Percentiles rank a stretch among this genome's conserved stretches.
Evolutionary conservation across 2,329 filamentous ascomycete species (phyloP).

Genomic region (Claviceps paspali): DNA sequence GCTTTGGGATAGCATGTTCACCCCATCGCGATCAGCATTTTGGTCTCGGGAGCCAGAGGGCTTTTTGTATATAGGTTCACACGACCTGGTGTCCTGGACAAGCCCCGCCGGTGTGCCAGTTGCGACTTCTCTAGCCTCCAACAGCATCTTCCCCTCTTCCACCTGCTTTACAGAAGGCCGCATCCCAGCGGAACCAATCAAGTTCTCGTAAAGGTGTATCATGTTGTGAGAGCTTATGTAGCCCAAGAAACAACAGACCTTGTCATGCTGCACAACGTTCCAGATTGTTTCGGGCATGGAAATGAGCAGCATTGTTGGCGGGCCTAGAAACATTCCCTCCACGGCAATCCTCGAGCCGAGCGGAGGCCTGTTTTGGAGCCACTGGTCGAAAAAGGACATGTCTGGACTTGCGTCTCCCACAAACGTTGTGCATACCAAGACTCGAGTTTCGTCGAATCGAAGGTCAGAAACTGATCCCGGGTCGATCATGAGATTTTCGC

Average conservation of each 20-base stretch:
- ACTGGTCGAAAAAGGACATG: slow-evolving; percentile 51
- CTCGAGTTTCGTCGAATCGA: slow-evolving; percentile 45
- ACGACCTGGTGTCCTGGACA: slow-evolving; percentile 14
- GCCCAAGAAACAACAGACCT: slow-evolving; percentile 50
- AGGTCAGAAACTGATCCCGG: slow-evolving; percentile 36
- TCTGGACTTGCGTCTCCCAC: slow-evolving; percentile 50
- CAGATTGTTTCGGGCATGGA: slow-evolving; percentile 50
- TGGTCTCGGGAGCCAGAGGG: slow-evolving; percentile 12
- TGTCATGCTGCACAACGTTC: slow-evolving; percentile 50
- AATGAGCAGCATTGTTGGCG: slow-evolving; percentile 49
- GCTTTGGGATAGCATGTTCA: slow-evolving; percentile 13
- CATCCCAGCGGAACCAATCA: slow-evolving; percentile 32
- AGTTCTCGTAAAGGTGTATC: slow-evolving; percentile 45
- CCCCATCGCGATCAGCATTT: slow-evolving; percentile 10
- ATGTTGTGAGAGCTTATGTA: slow-evolving; percentile 54
- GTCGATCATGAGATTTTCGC: slow-evolving; percentile 28
- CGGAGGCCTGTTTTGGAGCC: slow-evolving; percentile 44
- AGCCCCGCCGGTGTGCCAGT: slow-evolving; percentile 18
- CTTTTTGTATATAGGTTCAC: slow-evolving; percentile 13
- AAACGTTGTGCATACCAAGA: slow-evolving; percentile 53
- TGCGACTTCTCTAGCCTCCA: slow-evolving; percentile 35
- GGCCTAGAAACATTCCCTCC: slow-evolving; percentile 53
- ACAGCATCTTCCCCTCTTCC: slow-evolving; percentile 40
- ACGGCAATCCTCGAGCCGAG: slow-evolving; percentile 44
- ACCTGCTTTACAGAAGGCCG: slow-evolving; percentile 35